Conservation (phyloP, 257 asterid species). For the Knoxia roxburghii region DNA sequence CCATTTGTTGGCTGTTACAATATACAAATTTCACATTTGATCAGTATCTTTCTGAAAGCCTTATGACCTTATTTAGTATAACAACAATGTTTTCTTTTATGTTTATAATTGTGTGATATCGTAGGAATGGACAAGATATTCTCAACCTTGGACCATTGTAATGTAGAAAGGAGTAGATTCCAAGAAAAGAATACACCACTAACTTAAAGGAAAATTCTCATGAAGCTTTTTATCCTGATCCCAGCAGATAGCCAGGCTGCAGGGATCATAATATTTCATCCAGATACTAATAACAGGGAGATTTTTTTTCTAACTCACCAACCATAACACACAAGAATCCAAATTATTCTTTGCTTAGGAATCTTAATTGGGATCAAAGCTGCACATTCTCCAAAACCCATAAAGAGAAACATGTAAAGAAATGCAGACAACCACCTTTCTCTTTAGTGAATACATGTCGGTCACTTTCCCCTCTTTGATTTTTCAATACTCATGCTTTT, state of each 20-base stretch:
- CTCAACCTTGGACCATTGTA: conserved; percentile 7
- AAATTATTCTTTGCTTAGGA: neutral
- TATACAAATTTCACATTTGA: too few relatives aligned
- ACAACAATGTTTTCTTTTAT: neutral
- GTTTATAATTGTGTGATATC: neutral
- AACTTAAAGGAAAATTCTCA: conserved; percentile 16
- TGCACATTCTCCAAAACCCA: conserved; percentile 16
- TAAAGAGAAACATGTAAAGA: conserved; percentile 5
- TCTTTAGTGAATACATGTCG: conserved; percentile 9
- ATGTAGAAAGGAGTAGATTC: conserved; percentile 5
- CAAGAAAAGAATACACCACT: conserved; percentile 19
- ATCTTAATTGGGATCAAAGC: conserved; percentile 16
- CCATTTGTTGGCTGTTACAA: too few relatives aligned
- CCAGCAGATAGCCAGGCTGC: too few relatives aligned
- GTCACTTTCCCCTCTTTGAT: conserved; percentile 1
- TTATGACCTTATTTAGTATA: neutral
- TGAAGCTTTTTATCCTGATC: conserved; percentile 5
- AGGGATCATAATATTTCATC: neutral
- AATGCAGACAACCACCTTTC: conserved; percentile 11
- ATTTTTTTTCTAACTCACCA: conserved; percentile 10
- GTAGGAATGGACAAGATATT: neutral
- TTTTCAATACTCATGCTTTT: conserved; percentile 1
- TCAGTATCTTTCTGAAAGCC: too few relatives aligned
- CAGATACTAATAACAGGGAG: neutral
- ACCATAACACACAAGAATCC: neutral